These are phyloP conservation scores for Diplodia mutila DNA, from an alignment of 2,329 filamentous ascomycete genomes.

Conservation along the genomic window DNA sequence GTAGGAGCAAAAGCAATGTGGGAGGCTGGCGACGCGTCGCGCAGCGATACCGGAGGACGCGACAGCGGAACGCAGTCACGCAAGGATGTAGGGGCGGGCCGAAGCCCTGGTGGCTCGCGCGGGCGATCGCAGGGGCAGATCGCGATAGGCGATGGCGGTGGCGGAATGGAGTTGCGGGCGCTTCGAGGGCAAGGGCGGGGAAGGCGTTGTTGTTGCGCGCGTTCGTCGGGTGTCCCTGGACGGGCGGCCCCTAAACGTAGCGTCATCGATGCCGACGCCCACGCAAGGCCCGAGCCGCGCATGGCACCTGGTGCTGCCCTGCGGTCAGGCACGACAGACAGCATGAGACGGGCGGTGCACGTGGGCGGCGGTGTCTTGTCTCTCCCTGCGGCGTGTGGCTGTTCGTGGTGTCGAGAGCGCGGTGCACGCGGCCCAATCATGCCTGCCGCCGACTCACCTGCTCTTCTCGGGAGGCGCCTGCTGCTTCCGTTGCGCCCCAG, in stretches of 20 bases:
- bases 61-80: slow-evolving; percentile 17
- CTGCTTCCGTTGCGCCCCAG: neutral
- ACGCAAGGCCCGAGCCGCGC: slow-evolving; percentile 9
- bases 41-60: slow-evolving; percentile 22
- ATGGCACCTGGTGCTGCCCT: neutral
- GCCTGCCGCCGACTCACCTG: slow-evolving; percentile 20
- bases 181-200: neutral
- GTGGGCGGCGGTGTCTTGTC: neutral
- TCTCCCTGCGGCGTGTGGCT: slow-evolving; percentile 8
- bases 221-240: slow-evolving; percentile 13
- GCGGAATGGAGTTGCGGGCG: neutral
- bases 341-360: no score
- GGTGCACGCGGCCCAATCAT: slow-evolving; percentile 18
- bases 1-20: slow-evolving; percentile 14
- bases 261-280: neutral
- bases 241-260: slow-evolving; percentile 4
- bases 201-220: slow-evolving; percentile 14
- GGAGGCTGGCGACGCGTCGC: slow-evolving; percentile 22
- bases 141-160: neutral
- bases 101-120: slow-evolving; percentile 3
- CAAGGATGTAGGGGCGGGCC: slow-evolving; percentile 17
- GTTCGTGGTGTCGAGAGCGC: neutral
- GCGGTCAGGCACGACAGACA: neutral
- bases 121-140: neutral
- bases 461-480: neutral